A percentile compares a stretch with the other conserved stretches of the same genome.
Evolutionary conservation across 805 yeast genomes (phyloP).

Genomic region (Candida qinlingensis): DNA sequence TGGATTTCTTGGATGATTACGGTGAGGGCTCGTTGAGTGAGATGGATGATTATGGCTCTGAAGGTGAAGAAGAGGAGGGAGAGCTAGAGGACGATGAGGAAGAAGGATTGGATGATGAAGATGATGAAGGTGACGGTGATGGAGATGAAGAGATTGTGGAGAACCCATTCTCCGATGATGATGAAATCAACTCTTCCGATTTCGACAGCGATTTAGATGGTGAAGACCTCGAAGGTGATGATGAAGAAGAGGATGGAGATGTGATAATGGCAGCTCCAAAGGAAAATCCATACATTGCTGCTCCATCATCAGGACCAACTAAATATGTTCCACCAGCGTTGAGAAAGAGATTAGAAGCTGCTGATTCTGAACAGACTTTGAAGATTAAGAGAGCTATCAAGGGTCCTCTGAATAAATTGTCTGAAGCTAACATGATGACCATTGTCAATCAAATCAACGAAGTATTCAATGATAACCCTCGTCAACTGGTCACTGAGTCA

Average conservation of each 20-base stretch:
- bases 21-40: slow-evolving; percentile 19
- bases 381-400: slow-evolving; percentile 61
- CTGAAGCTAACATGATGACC: slow-evolving; percentile 74
- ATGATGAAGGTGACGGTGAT: slow-evolving; percentile 23
- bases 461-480: slow-evolving; percentile 60
- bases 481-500: slow-evolving; percentile 73
- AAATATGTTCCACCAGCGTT: slow-evolving; percentile 86
- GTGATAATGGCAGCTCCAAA: slow-evolving; percentile 29
- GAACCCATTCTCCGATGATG: slow-evolving; percentile 35
- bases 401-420: slow-evolving; percentile 81
- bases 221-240: slow-evolving; percentile 29
- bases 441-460: slow-evolving; percentile 66
- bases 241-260: slow-evolving; percentile 25
- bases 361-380: slow-evolving; percentile 40
- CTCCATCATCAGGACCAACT: slow-evolving; percentile 30
- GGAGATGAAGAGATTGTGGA: slow-evolving; percentile 24
- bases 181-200: slow-evolving; percentile 37
- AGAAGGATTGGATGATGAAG: slow-evolving; percentile 21
- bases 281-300: slow-evolving; percentile 78
- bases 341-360: slow-evolving; percentile 43
- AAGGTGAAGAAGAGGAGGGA: slow-evolving; percentile 21
- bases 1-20: slow-evolving; percentile 35
- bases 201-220: slow-evolving; percentile 37
- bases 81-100: slow-evolving; percentile 25
- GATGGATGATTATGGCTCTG: slow-evolving; percentile 25